phyloP scores from a whole-genome alignment of 306 rosid species.

The Heteromeles arbutifolia region DNA sequence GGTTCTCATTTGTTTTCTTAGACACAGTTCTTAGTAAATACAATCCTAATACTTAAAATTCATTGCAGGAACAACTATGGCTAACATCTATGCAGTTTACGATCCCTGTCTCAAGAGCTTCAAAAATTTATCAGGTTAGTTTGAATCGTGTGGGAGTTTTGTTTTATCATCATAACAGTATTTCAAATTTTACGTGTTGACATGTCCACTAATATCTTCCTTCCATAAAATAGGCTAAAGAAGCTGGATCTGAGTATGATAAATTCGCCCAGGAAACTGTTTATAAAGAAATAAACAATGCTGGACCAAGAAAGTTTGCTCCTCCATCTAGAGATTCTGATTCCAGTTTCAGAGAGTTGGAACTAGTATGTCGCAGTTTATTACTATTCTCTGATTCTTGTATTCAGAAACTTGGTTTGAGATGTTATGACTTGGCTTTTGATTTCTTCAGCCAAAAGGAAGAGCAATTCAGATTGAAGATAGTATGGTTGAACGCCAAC shows the following conservation, averaged over 20 bases:
- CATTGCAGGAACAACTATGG: constrained; percentile 39
- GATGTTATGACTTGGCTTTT: constrained; percentile 18
- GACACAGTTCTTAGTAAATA: background rate
- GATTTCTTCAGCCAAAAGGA: constrained; percentile 54
- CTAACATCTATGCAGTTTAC: constrained; percentile 19
- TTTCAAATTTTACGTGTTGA: constrained; percentile 5
- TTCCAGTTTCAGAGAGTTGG: constrained; percentile 8
- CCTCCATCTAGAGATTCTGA: constrained; percentile 20
- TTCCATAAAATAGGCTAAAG: constrained; percentile 19
- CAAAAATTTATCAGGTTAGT: constrained; percentile 34
- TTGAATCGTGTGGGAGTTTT: constrained; percentile 3
- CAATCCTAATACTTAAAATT: background rate
- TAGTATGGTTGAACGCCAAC: constrained; percentile 52
- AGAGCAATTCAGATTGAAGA: constrained; percentile 64
- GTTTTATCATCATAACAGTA: background rate
- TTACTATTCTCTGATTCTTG: constrained; percentile 4
- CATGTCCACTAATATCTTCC: constrained; percentile 15
- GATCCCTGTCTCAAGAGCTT: constrained; percentile 14
- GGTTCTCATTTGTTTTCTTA: constrained; percentile 3
- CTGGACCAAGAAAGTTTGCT: constrained; percentile 15
- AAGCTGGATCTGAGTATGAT: constrained; percentile 5
- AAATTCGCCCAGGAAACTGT: constrained; percentile 29
- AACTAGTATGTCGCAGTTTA: constrained; percentile 35
- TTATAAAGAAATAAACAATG: constrained; percentile 26
- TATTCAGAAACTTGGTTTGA: constrained; percentile 16